Evolutionary conservation across 2,329 filamentous ascomycete species (phyloP), one percentile per base, ranked within the genome.

Genomic region (Thielaviopsis ethacetica): DNA sequence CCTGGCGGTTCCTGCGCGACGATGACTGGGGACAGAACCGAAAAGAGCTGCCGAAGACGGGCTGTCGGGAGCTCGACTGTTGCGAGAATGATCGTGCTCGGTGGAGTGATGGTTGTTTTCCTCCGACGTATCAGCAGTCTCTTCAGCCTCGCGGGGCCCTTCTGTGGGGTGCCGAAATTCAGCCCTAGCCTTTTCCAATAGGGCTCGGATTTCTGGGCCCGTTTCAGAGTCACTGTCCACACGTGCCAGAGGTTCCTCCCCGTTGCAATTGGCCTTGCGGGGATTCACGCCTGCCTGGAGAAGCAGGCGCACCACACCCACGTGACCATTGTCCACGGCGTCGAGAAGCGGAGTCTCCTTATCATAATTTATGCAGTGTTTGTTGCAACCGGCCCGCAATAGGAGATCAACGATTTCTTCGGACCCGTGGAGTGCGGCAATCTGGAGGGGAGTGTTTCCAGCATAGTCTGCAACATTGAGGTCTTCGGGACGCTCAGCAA

Each of bases 301-400:
- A 38, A 98, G 74, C 10, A 95, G 75, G 66, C 83, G 88, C 50
- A 98, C 87, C 3, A 97, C 91, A 19, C 86, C 87, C 7, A 95
- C 69, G 67, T 98, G 91, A 0, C 88, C 88, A 66, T 98, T 98
- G 65, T 97, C 93, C 27, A 97, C 90, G 5, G 93, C 93, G 73
- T 98, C 93, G 58, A 98, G 85, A 41, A 98, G 78, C 27, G 93
- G 93, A 0, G 93, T 97, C 66, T 98, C 93, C 66, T 88, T 89
- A 65, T 90, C 85, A 65, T 88, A 84, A 65, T 86, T 84, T 60
- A 84, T 75, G 66, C 80, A 91, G 66, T 96, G 87, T 53, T 93
- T 78, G 59, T 88, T 85, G 71, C 91, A 95, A 38, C 88, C 88
- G 62, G 88, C 84, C 9, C 88, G 81, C 62, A 98, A 83, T 47